A percentile compares a stretch with the other conserved stretches of the same genome.
phyloP scores from a whole-genome alignment of 2,329 filamentous ascomycete genomes.

The Fonsecaea pugnacius region DNA sequence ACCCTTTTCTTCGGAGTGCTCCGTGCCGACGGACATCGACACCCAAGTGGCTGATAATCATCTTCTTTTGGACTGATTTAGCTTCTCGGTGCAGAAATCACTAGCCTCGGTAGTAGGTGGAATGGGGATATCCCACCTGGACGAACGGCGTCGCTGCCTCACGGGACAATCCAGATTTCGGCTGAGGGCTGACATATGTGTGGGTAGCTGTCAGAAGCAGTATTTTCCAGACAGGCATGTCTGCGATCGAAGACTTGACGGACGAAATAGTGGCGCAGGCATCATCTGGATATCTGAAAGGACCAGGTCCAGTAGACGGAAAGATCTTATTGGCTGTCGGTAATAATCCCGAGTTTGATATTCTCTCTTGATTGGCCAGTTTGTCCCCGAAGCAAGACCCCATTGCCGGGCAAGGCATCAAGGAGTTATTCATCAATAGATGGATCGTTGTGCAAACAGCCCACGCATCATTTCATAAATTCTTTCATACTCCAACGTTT shows the following conservation, averaged over 20 bases:
- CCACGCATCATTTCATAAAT: slow-evolving; percentile 25
- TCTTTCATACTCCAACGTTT: slow-evolving; percentile 36
- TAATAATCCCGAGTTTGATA: not conserved
- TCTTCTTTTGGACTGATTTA: not conserved
- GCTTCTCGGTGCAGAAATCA: not conserved
- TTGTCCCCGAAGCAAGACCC: not conserved
- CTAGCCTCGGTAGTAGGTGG: not conserved
- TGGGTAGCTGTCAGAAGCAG: not conserved
- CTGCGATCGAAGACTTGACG: not conserved
- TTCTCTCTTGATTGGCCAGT: not conserved
- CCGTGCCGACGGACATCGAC: not conserved
- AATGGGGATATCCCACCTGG: not conserved
- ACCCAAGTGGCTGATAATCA: not conserved
- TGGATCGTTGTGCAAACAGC: not conserved
- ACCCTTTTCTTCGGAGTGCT: not conserved
- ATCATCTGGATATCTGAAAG: not conserved
- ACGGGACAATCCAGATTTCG: not conserved
- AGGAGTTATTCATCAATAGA: not conserved
- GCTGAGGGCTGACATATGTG: not conserved
- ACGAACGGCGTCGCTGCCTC: not conserved
- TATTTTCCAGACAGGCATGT: not conserved
- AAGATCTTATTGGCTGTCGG: not conserved
- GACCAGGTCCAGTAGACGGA: not conserved
- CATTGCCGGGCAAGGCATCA: not conserved
- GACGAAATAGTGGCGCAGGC: not conserved